These are phyloP conservation scores for Penicillium mononematosum DNA, from an alignment of 495 filamentous ascomycete genomes.

Conservation along the genomic window DNA sequence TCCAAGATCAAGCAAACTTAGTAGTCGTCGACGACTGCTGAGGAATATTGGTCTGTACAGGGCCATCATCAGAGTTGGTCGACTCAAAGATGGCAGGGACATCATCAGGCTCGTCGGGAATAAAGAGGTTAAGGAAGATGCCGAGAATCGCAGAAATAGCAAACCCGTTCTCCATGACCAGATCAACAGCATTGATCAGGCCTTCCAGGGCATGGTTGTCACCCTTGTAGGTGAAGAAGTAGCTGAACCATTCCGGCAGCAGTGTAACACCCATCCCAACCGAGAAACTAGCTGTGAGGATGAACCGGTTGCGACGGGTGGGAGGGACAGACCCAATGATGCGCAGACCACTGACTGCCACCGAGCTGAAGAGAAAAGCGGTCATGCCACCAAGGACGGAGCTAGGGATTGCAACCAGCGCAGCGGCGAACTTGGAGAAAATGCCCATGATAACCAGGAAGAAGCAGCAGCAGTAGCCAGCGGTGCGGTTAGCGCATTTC, in stretches of 20 bases:
- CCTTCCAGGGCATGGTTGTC: constrained; percentile 69
- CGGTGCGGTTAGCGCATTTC: constrained; percentile 82
- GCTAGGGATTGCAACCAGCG: constrained; percentile 76
- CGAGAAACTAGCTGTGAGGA: constrained; percentile 74
- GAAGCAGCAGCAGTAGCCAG: constrained; percentile 73
- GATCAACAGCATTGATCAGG: constrained; percentile 76
- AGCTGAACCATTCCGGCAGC: constrained; percentile 72
- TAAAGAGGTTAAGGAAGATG: constrained; percentile 68
- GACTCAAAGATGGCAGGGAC: constrained; percentile 36
- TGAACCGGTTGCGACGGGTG: constrained; percentile 82
- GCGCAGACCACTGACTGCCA: constrained; percentile 81
- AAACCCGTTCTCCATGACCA: constrained; percentile 73
- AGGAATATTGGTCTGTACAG: background rate
- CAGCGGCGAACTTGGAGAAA: constrained; percentile 90
- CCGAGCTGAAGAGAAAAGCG: constrained; percentile 82
- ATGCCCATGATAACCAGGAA: constrained; percentile 88
- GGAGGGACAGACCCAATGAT: constrained; percentile 79
- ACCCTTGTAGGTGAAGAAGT: constrained; percentile 73
- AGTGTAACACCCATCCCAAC: constrained; percentile 80
- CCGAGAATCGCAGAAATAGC: constrained; percentile 67
- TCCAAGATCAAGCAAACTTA: constrained; percentile 2
- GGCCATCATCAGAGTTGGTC: constrained; percentile 17
- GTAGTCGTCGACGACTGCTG: background rate
- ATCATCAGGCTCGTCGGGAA: constrained; percentile 73
- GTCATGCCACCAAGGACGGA: constrained; percentile 91